Evolutionary conservation across 208 protist species (phyloP), one percentile per base, ranked within the genome.

Genomic region (Jaenimonas drosophilae): DNA sequence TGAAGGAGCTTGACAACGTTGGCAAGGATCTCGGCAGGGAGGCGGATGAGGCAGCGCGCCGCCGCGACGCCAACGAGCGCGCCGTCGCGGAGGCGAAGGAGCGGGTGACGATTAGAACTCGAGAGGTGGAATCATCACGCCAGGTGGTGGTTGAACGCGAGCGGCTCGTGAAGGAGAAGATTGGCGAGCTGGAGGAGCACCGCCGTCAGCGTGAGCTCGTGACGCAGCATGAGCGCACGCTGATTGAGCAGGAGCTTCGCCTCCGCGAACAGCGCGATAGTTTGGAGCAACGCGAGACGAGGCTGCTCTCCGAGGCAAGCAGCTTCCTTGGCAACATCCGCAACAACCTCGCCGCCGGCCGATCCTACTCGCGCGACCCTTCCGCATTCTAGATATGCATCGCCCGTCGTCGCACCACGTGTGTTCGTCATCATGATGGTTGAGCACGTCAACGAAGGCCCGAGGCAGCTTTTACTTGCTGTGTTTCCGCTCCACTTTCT

Each of bases 211-310:
- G 88, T 3, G 70, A 91, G 37, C 68, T 87, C 20, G 76, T 90
- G 40, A 81, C 80, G 1, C 79, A 92, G 60, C 79, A 92, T 41
- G 88, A 95, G 45, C 76, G 80, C 1, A 69, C 80, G 1, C 68
- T 95, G 5, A 86, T 95, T 48, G 88, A 95, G 42, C 82, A 92
- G 53, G 88, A 95, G 48, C 58, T 95, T 45, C 83, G 88, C 0
- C 58, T 95, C 31, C 63, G 83, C 6, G 80, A 91, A 59, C 82
- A 91, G 66, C 59, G 88, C 6, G 82, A 95, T 49, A 92, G 67
- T 51, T 50, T 95, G 24, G 80, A 92, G 61, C 65, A 89, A 64
- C 76, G 77, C 7, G 88, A 95, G 59, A 87, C 70, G 30, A 91
- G 82, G 68, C 64, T 95, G 11, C 75, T 80, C 70, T 83, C 76